Base-by-base conservation (phyloP, 2,329 filamentous ascomycete genomes). In the Akanthomyces uredinophilus region DNA sequence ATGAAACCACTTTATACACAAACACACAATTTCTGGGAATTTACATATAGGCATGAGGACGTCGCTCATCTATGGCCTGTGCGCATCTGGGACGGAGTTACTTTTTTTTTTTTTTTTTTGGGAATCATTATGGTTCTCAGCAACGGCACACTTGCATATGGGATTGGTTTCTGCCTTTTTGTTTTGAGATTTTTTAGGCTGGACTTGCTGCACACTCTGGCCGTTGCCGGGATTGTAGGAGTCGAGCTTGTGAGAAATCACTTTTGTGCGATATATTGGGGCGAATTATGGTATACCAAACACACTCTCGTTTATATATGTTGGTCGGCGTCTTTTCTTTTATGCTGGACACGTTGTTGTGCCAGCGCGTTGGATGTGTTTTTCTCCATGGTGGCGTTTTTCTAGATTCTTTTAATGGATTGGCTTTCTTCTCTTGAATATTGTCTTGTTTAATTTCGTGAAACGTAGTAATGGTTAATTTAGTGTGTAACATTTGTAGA, bases 1-100 rank as follows among this genome's bases (percentile, higher is more conserved):
- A 71, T 66, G 71, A 73, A 71, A 68, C 24, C 13, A 49, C 32
- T 27, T 58, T 50, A 37, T 41, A 62, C 37, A 51, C n/a, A 52
- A 18, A 52, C 50, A 52, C 50, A 52, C 39, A 43, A 44, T 14
- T 50, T 62, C 55, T 51, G 24, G 46, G 50, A 53, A 27, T 43
- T 43, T 43, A 60, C 32, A 60, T 47, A 24, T 39, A 13, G 39
- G 41, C 49, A 60, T 47, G 32, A 35, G 35, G 39, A 52, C 50
- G 24, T 32, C 56, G 46, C n/a, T 37, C 22, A 37, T 60, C n/a
- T 37, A 32, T 61, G 59, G 37, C 51, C 32, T 50, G 43, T 24
- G 60, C 52, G 60, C 60, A 62, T 62, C n/a, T 57, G 27, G 53
- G 53, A 57, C 44, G 60, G 52, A 57, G 53, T 57, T 62, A 35